Conservation (phyloP, 2,329 filamentous ascomycete genomes). For the Aspergillus sp. region DNA sequence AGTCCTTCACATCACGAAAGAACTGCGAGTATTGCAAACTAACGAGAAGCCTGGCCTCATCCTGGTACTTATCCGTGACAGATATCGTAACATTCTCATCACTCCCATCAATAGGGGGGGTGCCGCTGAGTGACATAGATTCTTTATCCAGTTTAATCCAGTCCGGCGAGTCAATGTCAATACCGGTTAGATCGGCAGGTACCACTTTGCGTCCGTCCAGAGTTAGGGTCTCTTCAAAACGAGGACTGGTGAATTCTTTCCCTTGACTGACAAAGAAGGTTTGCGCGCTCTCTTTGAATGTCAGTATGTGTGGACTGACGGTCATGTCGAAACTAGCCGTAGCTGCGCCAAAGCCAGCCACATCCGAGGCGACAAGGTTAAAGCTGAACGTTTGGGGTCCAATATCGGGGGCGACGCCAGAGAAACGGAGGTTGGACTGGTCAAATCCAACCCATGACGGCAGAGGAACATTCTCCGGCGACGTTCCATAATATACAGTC, state of each 20-base stretch:
- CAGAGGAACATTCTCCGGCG: conserved; percentile 74
- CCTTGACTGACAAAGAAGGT: conserved; percentile 59
- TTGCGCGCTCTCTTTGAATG: conserved; percentile 59
- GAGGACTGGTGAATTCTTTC: conserved; percentile 52
- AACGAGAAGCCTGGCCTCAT: conserved; percentile 60
- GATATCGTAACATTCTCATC: conserved; percentile 63
- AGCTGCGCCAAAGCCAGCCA: conserved; percentile 71
- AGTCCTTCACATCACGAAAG: conserved; percentile 44
- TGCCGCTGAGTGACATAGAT: conserved; percentile 65
- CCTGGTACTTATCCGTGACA: conserved; percentile 59
- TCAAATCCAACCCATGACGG: conserved; percentile 85
- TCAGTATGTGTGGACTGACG: conserved; percentile 69
- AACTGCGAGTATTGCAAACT: conserved; percentile 45
- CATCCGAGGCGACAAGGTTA: conserved; percentile 73
- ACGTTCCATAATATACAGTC: conserved; percentile 72
- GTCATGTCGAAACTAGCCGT: conserved; percentile 68
- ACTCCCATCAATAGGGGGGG: conserved; percentile 57
- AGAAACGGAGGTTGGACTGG: conserved; percentile 61
- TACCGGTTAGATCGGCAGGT: conserved; percentile 51
- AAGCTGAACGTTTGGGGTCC: conserved; percentile 72
- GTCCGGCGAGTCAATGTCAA: conserved; percentile 57
- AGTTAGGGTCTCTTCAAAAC: conserved; percentile 53
- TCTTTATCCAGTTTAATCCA: conserved; percentile 69
- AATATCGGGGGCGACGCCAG: conserved; percentile 67
- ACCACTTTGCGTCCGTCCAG: conserved; percentile 58